phyloP scores from a whole-genome alignment of 106 monocot genomes.

The Hemerocallis citrina region DNA sequence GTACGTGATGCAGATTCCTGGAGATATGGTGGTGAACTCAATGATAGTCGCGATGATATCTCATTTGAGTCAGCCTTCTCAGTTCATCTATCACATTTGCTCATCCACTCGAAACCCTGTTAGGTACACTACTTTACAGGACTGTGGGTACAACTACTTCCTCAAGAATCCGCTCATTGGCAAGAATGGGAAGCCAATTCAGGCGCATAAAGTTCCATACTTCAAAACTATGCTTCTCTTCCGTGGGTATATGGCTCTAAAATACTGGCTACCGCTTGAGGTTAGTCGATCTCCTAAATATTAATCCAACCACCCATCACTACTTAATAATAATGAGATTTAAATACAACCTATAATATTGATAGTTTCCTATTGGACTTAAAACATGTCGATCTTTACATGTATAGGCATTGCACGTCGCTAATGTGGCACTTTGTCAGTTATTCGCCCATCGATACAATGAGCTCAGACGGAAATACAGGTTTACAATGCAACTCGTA shows the following conservation, averaged over 20 bases:
- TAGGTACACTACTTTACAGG: constrained; percentile 17
- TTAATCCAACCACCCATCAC: no score
- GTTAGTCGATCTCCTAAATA: no score
- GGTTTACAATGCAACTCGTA: no score
- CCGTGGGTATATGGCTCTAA: constrained; percentile 37
- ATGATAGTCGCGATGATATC: constrained; percentile 57
- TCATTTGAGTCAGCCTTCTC: constrained; percentile 23
- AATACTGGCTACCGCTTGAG: constrained; percentile 62
- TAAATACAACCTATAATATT: no score
- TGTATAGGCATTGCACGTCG: no score
- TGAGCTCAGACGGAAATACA: no score
- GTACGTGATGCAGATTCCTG: constrained; percentile 55
- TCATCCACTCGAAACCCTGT: constrained; percentile 52
- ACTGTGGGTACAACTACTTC: constrained; percentile 33
- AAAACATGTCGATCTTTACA: no score
- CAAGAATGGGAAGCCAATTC: constrained; percentile 34
- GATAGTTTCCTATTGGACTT: no score
- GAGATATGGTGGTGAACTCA: constrained; percentile 73
- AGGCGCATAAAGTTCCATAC: constrained; percentile 12
- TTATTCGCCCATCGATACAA: no score
- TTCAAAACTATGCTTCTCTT: constrained; percentile 28
- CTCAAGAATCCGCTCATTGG: constrained; percentile 35
- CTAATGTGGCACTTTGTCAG: no score
- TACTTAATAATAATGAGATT: no score
- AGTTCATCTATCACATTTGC: constrained; percentile 51